These are phyloP conservation scores for Agapanthus africanus DNA, from an alignment of 106 monocot species.

Conservation along the genomic window DNA sequence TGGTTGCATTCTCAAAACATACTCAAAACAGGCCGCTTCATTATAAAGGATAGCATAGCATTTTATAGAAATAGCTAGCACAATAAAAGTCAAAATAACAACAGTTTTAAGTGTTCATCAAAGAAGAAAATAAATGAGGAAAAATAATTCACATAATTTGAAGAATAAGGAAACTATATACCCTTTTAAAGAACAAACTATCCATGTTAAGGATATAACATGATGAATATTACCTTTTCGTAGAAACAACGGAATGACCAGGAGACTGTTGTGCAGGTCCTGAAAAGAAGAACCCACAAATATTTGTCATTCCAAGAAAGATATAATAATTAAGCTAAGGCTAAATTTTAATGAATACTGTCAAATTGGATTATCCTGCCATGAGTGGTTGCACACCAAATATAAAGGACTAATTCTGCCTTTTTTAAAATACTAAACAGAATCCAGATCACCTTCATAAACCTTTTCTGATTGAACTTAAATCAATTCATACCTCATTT, in stretches of 20 bases:
- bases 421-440: neutral
- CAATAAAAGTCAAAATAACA: neutral
- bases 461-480: neutral
- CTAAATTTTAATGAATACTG: neutral
- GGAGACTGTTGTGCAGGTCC: constrained; percentile 70
- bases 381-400: neutral
- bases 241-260: constrained; percentile 73
- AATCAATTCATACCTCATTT: neutral
- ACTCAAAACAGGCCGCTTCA: neutral
- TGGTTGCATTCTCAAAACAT: too few species aligned
- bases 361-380: neutral
- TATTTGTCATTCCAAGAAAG: too few species aligned
- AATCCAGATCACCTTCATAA: neutral
- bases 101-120: neutral
- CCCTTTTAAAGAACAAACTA: neutral
- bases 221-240: constrained; percentile 47
- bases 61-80: neutral
- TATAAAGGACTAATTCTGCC: neutral
- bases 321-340: neutral
- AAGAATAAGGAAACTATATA: neutral
- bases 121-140: neutral
- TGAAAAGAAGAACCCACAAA: constrained; percentile 15
- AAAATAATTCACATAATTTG: neutral
- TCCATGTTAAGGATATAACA: neutral
- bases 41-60: too few species aligned